A percentile compares a stretch with the other conserved stretches of the same genome.
phyloP scores from a whole-genome alignment of 2,329 filamentous ascomycete genomes.

The Sarocladium oryzae region DNA sequence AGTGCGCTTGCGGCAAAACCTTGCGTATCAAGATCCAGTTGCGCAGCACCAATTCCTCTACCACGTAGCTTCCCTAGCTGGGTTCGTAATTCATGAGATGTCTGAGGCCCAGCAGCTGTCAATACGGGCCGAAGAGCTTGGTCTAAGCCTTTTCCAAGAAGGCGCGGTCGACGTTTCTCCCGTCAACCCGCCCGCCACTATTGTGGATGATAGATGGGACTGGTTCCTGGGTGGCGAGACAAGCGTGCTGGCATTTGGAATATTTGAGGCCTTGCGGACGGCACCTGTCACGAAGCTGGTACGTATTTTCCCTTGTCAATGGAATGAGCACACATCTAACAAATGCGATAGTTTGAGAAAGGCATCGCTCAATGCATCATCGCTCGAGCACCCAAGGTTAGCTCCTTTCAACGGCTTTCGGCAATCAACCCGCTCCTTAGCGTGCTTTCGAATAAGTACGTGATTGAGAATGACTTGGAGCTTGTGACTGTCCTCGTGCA shows the following conservation, averaged over 20 bases:
- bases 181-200: slow-evolving; percentile 3
- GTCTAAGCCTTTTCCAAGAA: slow-evolving; percentile 31
- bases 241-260: slow-evolving; percentile 31
- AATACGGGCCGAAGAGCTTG: slow-evolving; percentile 25
- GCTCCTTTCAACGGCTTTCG: slow-evolving; percentile 17
- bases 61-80: slow-evolving; percentile 28
- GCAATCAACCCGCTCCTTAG: slow-evolving; percentile 31
- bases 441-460: slow-evolving; percentile 39
- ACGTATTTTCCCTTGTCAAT: slow-evolving; percentile 13
- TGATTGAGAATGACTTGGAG: slow-evolving; percentile 24
- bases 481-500: slow-evolving; percentile 23
- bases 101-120: slow-evolving; percentile 28
- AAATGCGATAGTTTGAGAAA: slow-evolving; percentile 25
- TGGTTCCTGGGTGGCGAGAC: slow-evolving; percentile 25
- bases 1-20: slow-evolving; percentile 27
- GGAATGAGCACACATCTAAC: not conserved
- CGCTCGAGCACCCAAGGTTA: slow-evolving; percentile 10
- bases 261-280: slow-evolving; percentile 30
- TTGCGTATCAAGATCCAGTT: slow-evolving; percentile 19
- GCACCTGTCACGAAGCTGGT: slow-evolving; percentile 28
- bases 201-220: slow-evolving; percentile 20
- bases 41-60: slow-evolving; percentile 30
- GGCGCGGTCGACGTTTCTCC: slow-evolving; percentile 18
- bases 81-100: slow-evolving; percentile 30
- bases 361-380: slow-evolving; percentile 30